Conservation (phyloP, 2,329 filamentous ascomycete genomes). For the Hymenoscyphus infarciens region DNA sequence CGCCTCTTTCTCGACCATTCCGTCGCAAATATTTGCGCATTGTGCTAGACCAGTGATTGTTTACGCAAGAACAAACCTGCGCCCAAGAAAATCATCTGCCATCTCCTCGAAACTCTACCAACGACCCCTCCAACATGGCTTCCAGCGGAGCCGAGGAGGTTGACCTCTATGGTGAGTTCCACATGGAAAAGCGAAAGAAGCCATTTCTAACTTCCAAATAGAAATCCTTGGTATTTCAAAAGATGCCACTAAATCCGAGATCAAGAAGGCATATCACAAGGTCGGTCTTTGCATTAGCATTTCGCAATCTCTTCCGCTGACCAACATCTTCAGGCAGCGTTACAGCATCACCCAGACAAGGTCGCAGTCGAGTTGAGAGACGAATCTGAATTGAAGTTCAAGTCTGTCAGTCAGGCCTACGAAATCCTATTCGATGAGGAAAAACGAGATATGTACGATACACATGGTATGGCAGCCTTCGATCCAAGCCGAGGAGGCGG, state of each 20-base stretch:
- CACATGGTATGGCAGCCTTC: constrained; percentile 93
- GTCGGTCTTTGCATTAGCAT: constrained; percentile 43
- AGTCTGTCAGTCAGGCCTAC: constrained; percentile 88
- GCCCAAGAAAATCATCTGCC: background rate
- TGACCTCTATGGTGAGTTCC: constrained; percentile 58
- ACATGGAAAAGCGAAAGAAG: background rate
- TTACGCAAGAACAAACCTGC: background rate
- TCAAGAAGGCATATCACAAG: constrained; percentile 97
- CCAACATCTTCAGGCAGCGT: constrained; percentile 60
- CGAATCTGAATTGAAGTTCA: constrained; percentile 88
- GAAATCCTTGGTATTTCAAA: constrained; percentile 76
- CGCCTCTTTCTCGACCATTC: background rate
- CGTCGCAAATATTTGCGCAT: background rate
- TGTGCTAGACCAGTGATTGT: background rate
- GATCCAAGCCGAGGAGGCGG: constrained; percentile 67
- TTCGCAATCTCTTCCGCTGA: constrained; percentile 21
- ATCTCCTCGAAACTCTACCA: background rate
- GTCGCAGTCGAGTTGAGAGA: constrained; percentile 80
- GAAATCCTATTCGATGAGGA: constrained; percentile 97
- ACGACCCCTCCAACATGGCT: constrained; percentile 28
- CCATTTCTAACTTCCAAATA: constrained; percentile 41
- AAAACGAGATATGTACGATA: constrained; percentile 87
- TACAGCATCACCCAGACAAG: constrained; percentile 92
- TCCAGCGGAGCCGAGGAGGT: constrained; percentile 39
- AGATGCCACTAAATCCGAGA: constrained; percentile 70